phyloP scores from a whole-genome alignment of 2,329 filamentous ascomycete species.

The Curvularia spicifera region DNA sequence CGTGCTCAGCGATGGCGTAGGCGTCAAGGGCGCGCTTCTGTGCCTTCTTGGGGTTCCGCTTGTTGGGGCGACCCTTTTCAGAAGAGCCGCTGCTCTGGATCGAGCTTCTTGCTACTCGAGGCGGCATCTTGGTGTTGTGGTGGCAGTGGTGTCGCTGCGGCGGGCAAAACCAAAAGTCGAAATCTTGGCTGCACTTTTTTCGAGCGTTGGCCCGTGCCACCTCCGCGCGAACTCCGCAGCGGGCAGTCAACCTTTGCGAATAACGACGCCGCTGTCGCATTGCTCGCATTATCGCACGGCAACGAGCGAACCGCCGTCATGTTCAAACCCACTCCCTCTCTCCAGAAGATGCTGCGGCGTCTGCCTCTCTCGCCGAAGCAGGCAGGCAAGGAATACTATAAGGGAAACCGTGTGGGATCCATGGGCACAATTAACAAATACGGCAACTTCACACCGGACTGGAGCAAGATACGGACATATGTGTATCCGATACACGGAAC shows the following conservation, averaged over 20 bases:
- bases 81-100: conserved; percentile 42
- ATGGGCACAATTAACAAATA: conserved; percentile 85
- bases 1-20: conserved; percentile 67
- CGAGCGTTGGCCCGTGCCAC: conserved; percentile 25
- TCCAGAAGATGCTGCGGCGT: conserved; percentile 74
- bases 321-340: conserved; percentile 68
- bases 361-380: conserved; percentile 89
- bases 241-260: conserved; percentile 7
- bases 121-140: conserved; percentile 50
- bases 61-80: conserved; percentile 34
- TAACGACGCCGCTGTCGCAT: conserved; percentile 9
- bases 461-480: conserved; percentile 87
- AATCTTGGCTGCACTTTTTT: conserved; percentile 37
- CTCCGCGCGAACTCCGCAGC: conserved; percentile 28
- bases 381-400: conserved; percentile 94
- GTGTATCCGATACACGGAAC: conserved; percentile 74
- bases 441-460: conserved; percentile 86
- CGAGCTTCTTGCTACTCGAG: conserved; percentile 52
- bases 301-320: conserved; percentile 53
- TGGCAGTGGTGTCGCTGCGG: conserved; percentile 11
- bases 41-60: conserved; percentile 53
- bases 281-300: conserved; percentile 3
- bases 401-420: conserved; percentile 86
- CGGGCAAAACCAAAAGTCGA: conserved; percentile 23
- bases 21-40: conserved; percentile 66